Evolutionary conservation across 2,329 filamentous ascomycete species (phyloP).

Genomic region (Phoma sp.): DNA sequence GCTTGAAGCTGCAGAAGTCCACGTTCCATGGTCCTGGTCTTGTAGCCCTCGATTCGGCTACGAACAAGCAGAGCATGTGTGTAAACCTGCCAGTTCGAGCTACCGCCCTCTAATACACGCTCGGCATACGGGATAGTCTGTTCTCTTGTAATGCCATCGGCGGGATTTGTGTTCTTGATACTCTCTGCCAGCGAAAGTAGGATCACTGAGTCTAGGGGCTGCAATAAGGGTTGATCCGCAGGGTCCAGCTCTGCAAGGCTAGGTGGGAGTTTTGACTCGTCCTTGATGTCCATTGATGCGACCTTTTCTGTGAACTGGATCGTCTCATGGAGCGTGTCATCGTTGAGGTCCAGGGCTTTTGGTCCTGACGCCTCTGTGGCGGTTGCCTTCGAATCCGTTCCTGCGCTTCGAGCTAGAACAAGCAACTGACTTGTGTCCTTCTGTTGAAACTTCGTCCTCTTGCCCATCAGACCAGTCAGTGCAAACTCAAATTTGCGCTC

Average conservation of each 20-base stretch:
- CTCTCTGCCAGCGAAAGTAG: slow-evolving; percentile 82
- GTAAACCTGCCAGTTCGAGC: slow-evolving; percentile 97
- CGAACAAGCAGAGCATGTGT: slow-evolving; percentile 91
- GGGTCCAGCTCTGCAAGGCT: slow-evolving; percentile 72
- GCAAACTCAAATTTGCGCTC: slow-evolving; percentile 79
- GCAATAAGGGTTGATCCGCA: slow-evolving; percentile 80
- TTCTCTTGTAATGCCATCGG: slow-evolving; percentile 87
- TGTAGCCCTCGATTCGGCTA: slow-evolving; percentile 87
- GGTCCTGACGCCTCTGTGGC: slow-evolving; percentile 57
- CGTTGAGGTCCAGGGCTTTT: slow-evolving; percentile 79
- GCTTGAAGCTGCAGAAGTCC: slow-evolving; percentile 93
- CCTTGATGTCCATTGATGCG: slow-evolving; percentile 52
- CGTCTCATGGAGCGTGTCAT: slow-evolving; percentile 89
- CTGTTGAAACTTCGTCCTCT: slow-evolving; percentile 80
- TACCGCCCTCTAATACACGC: slow-evolving; percentile 84
- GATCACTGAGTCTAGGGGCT: slow-evolving; percentile 87
- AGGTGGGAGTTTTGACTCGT: slow-evolving; percentile 63
- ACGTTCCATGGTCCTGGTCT: slow-evolving; percentile 85
- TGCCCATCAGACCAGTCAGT: slow-evolving; percentile 85
- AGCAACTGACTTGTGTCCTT: slow-evolving; percentile 87
- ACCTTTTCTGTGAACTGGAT: slow-evolving; percentile 76
- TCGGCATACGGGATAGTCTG: slow-evolving; percentile 91
- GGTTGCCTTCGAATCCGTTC: slow-evolving; percentile 20
- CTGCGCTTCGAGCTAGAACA: slow-evolving; percentile 80
- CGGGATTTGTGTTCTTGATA: slow-evolving; percentile 85